phyloP scores from a whole-genome alignment of 108 stramenopile genomes.

The Skeletonema potamos region DNA sequence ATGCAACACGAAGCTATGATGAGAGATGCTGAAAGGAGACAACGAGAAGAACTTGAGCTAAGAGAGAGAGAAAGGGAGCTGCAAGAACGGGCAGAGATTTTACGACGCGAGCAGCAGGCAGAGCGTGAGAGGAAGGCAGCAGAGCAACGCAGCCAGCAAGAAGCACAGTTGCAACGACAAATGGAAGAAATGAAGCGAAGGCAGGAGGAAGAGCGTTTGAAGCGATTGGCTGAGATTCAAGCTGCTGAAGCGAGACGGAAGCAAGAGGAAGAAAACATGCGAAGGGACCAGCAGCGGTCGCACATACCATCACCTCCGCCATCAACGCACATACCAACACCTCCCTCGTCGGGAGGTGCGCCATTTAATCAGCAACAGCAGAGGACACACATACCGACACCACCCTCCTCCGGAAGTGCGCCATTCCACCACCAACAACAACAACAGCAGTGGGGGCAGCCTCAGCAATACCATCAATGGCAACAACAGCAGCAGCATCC shows the following conservation, averaged over 20 bases:
- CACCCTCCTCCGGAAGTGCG: not conserved
- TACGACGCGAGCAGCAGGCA: conserved; percentile 35
- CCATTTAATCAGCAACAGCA: conserved; percentile 28
- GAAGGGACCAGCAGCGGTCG: conserved; percentile 33
- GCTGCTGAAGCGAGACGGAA: conserved; percentile 50
- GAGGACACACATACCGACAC: conserved; percentile 8
- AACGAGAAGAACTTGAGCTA: conserved; percentile 17
- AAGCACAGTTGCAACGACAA: conserved; percentile 18
- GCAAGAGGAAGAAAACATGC: conserved; percentile 49
- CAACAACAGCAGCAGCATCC: conserved; percentile 39
- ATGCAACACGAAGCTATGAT: conserved; percentile 11
- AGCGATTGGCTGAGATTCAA: conserved; percentile 55
- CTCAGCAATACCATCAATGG: conserved; percentile 24
- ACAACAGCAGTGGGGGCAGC: conserved; percentile 18
- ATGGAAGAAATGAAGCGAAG: conserved; percentile 38
- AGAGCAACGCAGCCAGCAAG: conserved; percentile 19
- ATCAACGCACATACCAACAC: not conserved
- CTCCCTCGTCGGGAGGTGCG: not conserved
- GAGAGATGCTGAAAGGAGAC: conserved; percentile 4
- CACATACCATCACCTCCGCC: not conserved
- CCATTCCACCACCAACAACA: conserved; percentile 25
- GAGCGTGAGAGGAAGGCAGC: conserved; percentile 17
- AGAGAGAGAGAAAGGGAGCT: conserved; percentile 16
- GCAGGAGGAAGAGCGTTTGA: conserved; percentile 51
- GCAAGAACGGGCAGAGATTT: conserved; percentile 11